These are phyloP conservation scores for Adansonia rubrostipa DNA, from an alignment of 441 rosid genomes.

Conservation along the genomic window DNA sequence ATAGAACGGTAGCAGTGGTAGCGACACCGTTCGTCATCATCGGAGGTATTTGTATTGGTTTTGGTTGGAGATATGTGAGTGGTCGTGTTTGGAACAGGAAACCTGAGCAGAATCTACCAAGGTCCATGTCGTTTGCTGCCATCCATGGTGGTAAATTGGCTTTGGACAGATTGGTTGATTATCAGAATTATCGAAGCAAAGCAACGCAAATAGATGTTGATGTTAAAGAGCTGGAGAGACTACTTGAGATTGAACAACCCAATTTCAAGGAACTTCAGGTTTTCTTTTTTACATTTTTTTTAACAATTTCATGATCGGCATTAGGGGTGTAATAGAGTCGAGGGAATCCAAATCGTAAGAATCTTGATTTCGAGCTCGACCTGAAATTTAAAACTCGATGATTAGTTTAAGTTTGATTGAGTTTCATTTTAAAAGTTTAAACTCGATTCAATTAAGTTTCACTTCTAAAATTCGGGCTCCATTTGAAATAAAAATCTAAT, in stretches of 20 bases:
- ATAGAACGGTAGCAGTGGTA: slow-evolving; percentile 46
- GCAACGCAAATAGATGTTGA: slow-evolving; percentile 36
- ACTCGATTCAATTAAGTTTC: too few species aligned
- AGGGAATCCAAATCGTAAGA: too few species aligned
- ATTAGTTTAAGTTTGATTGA: too few species aligned
- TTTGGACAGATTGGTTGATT: slow-evolving; percentile 56
- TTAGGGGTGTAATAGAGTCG: too few species aligned
- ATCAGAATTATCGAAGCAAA: slow-evolving; percentile 41
- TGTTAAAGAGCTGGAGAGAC: slow-evolving; percentile 38
- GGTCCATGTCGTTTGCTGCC: slow-evolving; percentile 55
- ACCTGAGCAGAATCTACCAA: slow-evolving; percentile 16
- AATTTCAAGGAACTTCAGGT: slow-evolving; percentile 62
- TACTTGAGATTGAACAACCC: slow-evolving; percentile 35
- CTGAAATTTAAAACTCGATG: too few species aligned
- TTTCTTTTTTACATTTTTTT: neutral
- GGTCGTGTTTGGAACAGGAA: slow-evolving; percentile 32
- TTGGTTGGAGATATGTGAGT: slow-evolving; percentile 47
- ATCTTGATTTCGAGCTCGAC: too few species aligned
- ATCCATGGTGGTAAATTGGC: slow-evolving; percentile 65
- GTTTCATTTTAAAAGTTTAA: too few species aligned
- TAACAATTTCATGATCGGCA: too few species aligned
- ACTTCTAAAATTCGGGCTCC: too few species aligned
- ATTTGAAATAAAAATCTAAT: too few species aligned
- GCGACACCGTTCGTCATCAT: slow-evolving; percentile 45
- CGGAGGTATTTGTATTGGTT: slow-evolving; percentile 48